These are phyloP conservation scores for Nannizziopsis barbatae DNA, from an alignment of 2,329 filamentous ascomycete genomes.

Conservation along the genomic window DNA sequence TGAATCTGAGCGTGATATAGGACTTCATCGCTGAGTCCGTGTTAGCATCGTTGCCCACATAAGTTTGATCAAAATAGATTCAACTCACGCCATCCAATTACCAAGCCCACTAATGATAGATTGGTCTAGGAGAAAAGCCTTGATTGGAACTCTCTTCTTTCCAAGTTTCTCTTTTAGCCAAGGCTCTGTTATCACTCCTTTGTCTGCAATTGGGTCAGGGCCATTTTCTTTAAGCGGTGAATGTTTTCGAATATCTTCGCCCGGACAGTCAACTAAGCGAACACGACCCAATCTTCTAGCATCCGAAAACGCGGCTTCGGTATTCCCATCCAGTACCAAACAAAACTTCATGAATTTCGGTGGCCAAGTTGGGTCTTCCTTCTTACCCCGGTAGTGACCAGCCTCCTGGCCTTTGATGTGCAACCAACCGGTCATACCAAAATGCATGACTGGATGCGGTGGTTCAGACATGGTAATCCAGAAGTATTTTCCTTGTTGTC, in stretches of 20 bases:
- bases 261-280: conserved; percentile 69
- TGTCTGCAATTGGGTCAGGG: conserved; percentile 80
- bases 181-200: conserved; percentile 60
- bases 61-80: background rate
- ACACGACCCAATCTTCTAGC: conserved; percentile 67
- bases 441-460: conserved; percentile 81
- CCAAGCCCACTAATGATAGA: conserved; percentile 81
- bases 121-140: conserved; percentile 80
- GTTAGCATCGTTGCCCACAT: conserved; percentile 2
- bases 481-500: conserved; percentile 94
- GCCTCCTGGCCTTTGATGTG: conserved; percentile 71
- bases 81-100: conserved; percentile 73
- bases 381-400: conserved; percentile 63
- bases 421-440: conserved; percentile 73
- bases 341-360: conserved; percentile 84
- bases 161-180: conserved; percentile 63
- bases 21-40: conserved; percentile 58
- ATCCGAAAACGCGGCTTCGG: conserved; percentile 70
- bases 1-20: conserved; percentile 81
- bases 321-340: conserved; percentile 56
- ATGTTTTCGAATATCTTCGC: conserved; percentile 59
- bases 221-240: conserved; percentile 83
- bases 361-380: conserved; percentile 59
- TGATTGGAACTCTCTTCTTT: conserved; percentile 73
- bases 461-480: conserved; percentile 69